Evolutionary conservation across 139 green algal species (phyloP), one percentile per base, ranked within the genome.

Genomic region (Nannochloris sp.): DNA sequence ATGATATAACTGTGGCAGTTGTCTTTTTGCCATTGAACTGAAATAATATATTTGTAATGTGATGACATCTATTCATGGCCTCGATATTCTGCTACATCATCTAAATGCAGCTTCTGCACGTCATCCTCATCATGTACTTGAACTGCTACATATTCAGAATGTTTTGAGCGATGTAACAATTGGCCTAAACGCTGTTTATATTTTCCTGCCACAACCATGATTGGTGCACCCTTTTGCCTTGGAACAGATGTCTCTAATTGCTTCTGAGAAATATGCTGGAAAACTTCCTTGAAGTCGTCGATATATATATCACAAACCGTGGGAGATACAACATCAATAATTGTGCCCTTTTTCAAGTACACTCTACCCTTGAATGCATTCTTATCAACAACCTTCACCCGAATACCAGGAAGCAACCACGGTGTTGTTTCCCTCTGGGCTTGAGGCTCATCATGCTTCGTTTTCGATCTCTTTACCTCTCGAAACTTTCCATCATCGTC

Each of bases 191-290:
- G 12, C 16, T 87, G 86, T 33, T 72, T 68, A 45, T 79, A 72
- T 61, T 49, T 8, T 6, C 87, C 87, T 2, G 25, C 43, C 45
- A 94, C 66, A 30, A 94, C 70, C 58, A 89, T 60, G 51, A 94
- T 62, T 2, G 60, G 55, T 0, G 70, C 67, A 33, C 87, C 86
- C 31, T 80, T 63, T 2, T 62, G 67, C 20, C 74, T 82, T 17
- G 87, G 86, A 20, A 94, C 73, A 44, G 90, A 82, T 12, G 87
- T 94, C 77, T 94, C 87, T 44, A 94, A 63, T 46, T 72, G 57
- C 1, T 57, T 61, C 62, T 93, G 71, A 1, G 53, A 50, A 37
- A 89, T 25, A 62, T 78, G 69, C 64, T 69, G 55, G 33, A 64
- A 57, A 79, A 67, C 33, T 83, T 46, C 30, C 71, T 68, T 48